Percentiles rank a stretch among this genome's conserved stretches.
phyloP scores from a whole-genome alignment of 345 rosid species.

The Mangifera indica region DNA sequence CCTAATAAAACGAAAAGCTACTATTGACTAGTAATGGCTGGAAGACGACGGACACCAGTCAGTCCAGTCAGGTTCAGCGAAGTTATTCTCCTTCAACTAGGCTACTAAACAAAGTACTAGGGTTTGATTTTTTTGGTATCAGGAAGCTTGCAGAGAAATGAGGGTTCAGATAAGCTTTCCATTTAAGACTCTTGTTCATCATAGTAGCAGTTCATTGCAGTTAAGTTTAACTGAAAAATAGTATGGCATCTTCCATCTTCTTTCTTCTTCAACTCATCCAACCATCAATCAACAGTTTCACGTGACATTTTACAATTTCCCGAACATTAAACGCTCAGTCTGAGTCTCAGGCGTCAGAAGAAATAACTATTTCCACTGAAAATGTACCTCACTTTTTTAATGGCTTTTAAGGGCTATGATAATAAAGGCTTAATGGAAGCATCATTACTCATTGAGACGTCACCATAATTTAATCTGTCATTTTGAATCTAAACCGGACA shows the following conservation, averaged over 20 bases:
- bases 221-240: slow-evolving; percentile 3
- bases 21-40: slow-evolving; percentile 14
- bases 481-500: neutral
- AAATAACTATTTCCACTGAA: neutral
- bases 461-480: slow-evolving; percentile 19
- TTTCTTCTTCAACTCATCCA: neutral
- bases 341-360: too few species aligned
- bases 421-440: neutral
- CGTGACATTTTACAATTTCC: slow-evolving; percentile 27
- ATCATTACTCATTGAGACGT: slow-evolving; percentile 19
- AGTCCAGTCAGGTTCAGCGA: slow-evolving; percentile 24
- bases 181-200: slow-evolving; percentile 3
- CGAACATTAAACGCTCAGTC: neutral
- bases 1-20: slow-evolving; percentile 19
- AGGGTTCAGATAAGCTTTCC: slow-evolving; percentile 11
- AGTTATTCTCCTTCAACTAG: slow-evolving; percentile 17
- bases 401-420: neutral
- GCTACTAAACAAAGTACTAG: neutral
- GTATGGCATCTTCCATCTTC: neutral
- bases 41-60: slow-evolving; percentile 19
- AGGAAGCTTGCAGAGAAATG: slow-evolving; percentile 15
- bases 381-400: neutral
- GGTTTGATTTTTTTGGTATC: slow-evolving; percentile 10
- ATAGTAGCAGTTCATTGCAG: slow-evolving; percentile 2
- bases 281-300: slow-evolving; percentile 6